These are phyloP conservation scores for Tagetes patula DNA, from an alignment of 129 eudicot species.

Conservation along the genomic window DNA sequence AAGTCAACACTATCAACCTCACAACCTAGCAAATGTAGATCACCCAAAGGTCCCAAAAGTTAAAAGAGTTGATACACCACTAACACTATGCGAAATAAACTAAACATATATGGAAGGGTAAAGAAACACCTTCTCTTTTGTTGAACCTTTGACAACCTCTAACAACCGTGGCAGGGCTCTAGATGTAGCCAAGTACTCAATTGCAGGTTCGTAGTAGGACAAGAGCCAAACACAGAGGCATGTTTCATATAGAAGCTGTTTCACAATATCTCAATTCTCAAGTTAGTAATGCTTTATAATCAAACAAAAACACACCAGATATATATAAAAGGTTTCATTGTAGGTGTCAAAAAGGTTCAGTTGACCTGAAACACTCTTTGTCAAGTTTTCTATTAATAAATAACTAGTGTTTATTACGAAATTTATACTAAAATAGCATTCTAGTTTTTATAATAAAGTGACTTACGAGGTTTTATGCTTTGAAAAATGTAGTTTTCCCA, in stretches of 20 bases:
- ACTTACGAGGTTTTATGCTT: not conserved
- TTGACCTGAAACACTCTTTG: not conserved
- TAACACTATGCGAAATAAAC: slow-evolving; percentile 10
- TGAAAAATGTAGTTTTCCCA: not conserved
- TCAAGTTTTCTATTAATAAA: not conserved
- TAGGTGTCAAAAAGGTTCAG: not conserved
- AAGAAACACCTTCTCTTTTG: slow-evolving; percentile 75
- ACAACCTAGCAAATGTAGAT: slow-evolving; percentile 60
- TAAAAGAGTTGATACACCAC: not conserved
- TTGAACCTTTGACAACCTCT: slow-evolving; percentile 91
- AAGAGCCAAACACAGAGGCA: slow-evolving; percentile 95
- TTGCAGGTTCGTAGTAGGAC: slow-evolving; percentile 91
- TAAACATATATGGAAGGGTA: slow-evolving; percentile 5
- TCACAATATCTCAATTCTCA: slow-evolving; percentile 16
- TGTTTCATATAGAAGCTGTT: slow-evolving; percentile 92
- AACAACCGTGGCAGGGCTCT: slow-evolving; percentile 74
- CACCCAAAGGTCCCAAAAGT: slow-evolving; percentile 12
- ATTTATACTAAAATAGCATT: not conserved
- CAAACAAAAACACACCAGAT: not conserved
- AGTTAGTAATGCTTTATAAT: slow-evolving; percentile 9
- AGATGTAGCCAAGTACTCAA: slow-evolving; percentile 91
- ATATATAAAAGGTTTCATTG: not conserved
- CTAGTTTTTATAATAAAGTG: not conserved
- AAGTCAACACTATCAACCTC: slow-evolving; percentile 80
- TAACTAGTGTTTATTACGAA: not conserved